Percentiles rank a stretch among this genome's conserved stretches.
phyloP scores from a whole-genome alignment of 2,329 filamentous ascomycete species.

The Colletotrichum gloeosporioides region DNA sequence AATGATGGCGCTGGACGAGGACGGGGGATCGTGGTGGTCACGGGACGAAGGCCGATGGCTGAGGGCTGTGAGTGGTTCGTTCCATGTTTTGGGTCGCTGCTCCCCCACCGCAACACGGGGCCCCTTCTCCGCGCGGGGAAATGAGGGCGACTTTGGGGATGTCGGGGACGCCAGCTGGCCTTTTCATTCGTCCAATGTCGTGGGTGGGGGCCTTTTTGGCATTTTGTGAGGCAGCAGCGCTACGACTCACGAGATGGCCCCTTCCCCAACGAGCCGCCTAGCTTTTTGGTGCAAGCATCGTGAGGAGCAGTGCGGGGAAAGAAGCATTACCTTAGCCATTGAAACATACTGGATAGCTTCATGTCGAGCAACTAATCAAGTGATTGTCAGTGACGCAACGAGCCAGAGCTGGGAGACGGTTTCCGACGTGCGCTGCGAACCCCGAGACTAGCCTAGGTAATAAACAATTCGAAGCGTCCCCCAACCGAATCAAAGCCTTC shows the following conservation, averaged over 20 bases:
- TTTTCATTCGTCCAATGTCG: background rate
- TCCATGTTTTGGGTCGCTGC: background rate
- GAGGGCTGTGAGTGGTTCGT: background rate
- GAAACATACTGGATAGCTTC: background rate
- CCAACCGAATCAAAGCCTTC: background rate
- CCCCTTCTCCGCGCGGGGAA: conserved; percentile 10
- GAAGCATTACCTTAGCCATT: background rate
- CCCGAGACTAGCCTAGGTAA: background rate
- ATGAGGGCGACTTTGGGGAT: background rate
- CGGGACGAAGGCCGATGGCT: background rate
- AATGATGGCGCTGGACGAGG: background rate
- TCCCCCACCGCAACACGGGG: background rate
- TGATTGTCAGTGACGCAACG: fast-evolving
- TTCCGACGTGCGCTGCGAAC: background rate
- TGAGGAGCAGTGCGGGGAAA: background rate
- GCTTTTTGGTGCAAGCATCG: background rate
- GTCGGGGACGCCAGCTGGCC: background rate
- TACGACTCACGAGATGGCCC: background rate
- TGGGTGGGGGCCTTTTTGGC: background rate
- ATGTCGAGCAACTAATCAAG: background rate
- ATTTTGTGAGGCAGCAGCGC: background rate
- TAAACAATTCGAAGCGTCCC: background rate
- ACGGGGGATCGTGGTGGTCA: background rate
- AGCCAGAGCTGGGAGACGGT: background rate
- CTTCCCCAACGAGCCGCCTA: background rate